Base-by-base conservation (phyloP, 148 eudicot species). In the Polygonum maritimum region DNA sequence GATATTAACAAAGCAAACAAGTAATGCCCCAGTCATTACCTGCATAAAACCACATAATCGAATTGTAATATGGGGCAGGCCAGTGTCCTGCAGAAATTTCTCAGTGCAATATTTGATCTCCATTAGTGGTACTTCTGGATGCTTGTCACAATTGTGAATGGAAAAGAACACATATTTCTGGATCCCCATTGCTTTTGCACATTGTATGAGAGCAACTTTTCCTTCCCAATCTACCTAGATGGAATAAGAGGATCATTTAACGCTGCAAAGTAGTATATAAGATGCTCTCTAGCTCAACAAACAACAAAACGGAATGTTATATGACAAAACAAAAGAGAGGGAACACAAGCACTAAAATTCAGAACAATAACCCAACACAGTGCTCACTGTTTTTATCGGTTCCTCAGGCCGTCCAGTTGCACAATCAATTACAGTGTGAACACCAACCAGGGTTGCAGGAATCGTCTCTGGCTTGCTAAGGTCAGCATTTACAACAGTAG, bases 401-500 rank as follows among this genome's bases (percentile, higher is more conserved):
- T 96, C 99, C 83, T 96, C 99, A 5, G 99, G 99, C 45, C 99
- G 94, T 77, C 99, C 99, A 35, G 98, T 96, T 75, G 99, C 99
- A 74, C 98, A 96, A 73, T 96, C 98, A 75, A 96, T 92, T 62
- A 92, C 80, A 2, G 99, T 96, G 76, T 96, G 99, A 58, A 96
- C 69, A 51, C 99, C 99, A 63, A 96, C 92, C 81, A 96, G 80
- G 70, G 99, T 96, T 33, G 99, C 98, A 15, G 99, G 98, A 76
- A 96, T 89, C 3, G 94, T 86, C 84, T 92, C 99, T 31, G 99
- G 99, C 80, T 87, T 96, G 88, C 84, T 88, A 72, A 96, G 85
- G 79, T 92, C 98, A 75, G 92, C 98, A 87, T 96, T 96, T 82
- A 96, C 99, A 44, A 96, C 99, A 9, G 87, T 96, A 35, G 99